Percentiles rank a stretch among this genome's conserved stretches.
phyloP scores from a whole-genome alignment of 805 yeast species.

The Candida schatavii region DNA sequence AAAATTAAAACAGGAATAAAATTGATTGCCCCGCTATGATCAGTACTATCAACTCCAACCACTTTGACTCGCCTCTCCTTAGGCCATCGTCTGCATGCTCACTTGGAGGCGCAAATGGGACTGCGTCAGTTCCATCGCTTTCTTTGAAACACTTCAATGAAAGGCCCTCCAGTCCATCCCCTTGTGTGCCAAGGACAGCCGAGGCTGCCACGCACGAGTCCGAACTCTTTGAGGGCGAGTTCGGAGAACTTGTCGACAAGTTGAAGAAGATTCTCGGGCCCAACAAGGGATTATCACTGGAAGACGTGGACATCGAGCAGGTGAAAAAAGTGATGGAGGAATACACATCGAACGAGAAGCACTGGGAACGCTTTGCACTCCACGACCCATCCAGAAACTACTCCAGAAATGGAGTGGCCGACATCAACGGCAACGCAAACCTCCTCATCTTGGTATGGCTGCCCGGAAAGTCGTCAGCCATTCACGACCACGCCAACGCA shows the following conservation, averaged over 20 bases:
- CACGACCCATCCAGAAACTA: slow-evolving; percentile 50
- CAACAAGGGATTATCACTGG: slow-evolving; percentile 35
- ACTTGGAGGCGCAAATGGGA: not conserved
- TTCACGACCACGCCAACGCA: slow-evolving; percentile 75
- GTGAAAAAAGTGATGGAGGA: slow-evolving; percentile 45
- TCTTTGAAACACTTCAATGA: not conserved
- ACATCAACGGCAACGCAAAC: slow-evolving; percentile 70
- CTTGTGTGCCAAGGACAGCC: not conserved
- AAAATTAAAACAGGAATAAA: no score
- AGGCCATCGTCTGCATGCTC: slow-evolving; percentile 4
- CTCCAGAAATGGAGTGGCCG: slow-evolving; percentile 69
- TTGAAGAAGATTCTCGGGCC: slow-evolving; percentile 26
- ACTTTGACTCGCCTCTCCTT: slow-evolving; percentile 3
- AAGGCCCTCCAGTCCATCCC: no score
- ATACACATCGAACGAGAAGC: slow-evolving; percentile 46
- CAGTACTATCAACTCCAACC: not conserved
- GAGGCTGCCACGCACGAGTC: not conserved
- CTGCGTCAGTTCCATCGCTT: not conserved
- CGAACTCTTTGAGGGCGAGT: slow-evolving; percentile 11
- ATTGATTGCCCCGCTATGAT: no score
- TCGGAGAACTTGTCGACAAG: slow-evolving; percentile 25
- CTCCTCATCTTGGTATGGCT: slow-evolving; percentile 67
- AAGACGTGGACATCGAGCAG: slow-evolving; percentile 51
- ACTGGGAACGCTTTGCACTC: slow-evolving; percentile 61
- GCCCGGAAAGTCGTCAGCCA: slow-evolving; percentile 59